A percentile compares a stretch with the other conserved stretches of the same genome.
Evolutionary conservation across 2,329 filamentous ascomycete genomes (phyloP).

Genomic region (Apiospora arundinis): DNA sequence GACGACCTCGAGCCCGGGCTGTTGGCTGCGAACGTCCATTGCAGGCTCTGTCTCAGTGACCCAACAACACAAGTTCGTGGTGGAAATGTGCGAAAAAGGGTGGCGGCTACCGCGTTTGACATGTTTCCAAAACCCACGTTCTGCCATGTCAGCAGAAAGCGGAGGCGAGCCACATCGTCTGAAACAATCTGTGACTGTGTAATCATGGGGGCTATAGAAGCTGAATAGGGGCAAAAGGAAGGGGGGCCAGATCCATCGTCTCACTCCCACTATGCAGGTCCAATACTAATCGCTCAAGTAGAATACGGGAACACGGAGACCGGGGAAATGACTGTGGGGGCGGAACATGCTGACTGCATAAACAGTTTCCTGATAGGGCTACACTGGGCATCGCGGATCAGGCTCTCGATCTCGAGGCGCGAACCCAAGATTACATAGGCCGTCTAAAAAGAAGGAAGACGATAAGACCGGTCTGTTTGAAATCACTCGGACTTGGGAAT

Average conservation of each 20-base stretch:
- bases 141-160: not conserved
- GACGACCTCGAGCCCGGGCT: not conserved
- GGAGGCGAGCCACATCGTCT: not conserved
- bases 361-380: not conserved
- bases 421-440: not conserved
- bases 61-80: not conserved
- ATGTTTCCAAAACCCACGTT: not conserved
- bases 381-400: not conserved
- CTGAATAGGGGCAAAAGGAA: too few species aligned
- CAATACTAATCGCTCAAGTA: too few species aligned
- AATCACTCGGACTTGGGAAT: too few species aligned
- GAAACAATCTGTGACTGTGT: not conserved
- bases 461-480: too few species aligned
- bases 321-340: not conserved
- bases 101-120: too few species aligned
- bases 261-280: not conserved
- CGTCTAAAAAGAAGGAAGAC: not conserved
- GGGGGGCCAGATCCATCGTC: too few species aligned
- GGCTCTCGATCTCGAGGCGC: not conserved
- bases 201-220: not conserved
- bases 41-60: not conserved
- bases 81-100: not conserved
- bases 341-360: not conserved
- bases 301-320: too few species aligned
- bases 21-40: not conserved